A percentile compares a stretch with the other conserved stretches of the same genome.
phyloP scores from a whole-genome alignment of 1,139 yeast genomes.

The Kodamaea alishanica region DNA sequence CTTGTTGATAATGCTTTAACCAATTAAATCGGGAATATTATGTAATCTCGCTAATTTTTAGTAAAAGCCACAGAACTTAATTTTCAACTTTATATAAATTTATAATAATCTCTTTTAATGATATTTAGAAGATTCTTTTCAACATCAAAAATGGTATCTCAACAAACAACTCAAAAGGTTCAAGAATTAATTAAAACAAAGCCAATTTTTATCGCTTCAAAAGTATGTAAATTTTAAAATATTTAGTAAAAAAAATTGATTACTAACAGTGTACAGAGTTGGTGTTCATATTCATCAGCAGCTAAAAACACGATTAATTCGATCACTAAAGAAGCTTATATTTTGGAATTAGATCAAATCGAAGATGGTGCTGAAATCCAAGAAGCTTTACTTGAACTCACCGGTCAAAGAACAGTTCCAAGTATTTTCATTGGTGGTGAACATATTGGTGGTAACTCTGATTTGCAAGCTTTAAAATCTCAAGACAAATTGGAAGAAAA shows the following conservation, averaged over 20 bases:
- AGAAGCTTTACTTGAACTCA: slow-evolving; percentile 66
- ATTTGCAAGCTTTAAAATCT: slow-evolving; percentile 58
- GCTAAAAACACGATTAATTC: slow-evolving; percentile 56
- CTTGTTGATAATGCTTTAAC: not conserved
- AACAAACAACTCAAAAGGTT: slow-evolving; percentile 54
- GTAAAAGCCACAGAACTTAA: not conserved
- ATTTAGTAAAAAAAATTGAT: not conserved
- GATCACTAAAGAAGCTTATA: slow-evolving; percentile 52
- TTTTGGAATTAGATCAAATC: slow-evolving; percentile 59
- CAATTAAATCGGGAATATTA: not conserved
- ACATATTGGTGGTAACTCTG: slow-evolving; percentile 94
- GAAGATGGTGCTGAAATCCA: slow-evolving; percentile 57
- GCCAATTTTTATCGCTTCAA: slow-evolving; percentile 81
- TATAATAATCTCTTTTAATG: slow-evolving; percentile 1
- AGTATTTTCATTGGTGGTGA: slow-evolving; percentile 84
- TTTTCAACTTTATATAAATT: slow-evolving; percentile 3
- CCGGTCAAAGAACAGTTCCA: slow-evolving; percentile 94
- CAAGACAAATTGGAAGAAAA: slow-evolving; percentile 21
- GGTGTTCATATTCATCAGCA: slow-evolving; percentile 71
- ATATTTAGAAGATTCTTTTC: slow-evolving; percentile 13
- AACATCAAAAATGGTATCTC: slow-evolving; percentile 29
- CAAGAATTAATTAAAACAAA: slow-evolving; percentile 61
- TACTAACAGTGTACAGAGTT: slow-evolving; percentile 24
- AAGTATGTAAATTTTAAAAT: slow-evolving; percentile 32
- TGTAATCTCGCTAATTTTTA: not conserved